A percentile compares a stretch with the other conserved stretches of the same genome.
Conservation (phyloP, 257 asterid species). For the Solanum paucissectum region DNA sequence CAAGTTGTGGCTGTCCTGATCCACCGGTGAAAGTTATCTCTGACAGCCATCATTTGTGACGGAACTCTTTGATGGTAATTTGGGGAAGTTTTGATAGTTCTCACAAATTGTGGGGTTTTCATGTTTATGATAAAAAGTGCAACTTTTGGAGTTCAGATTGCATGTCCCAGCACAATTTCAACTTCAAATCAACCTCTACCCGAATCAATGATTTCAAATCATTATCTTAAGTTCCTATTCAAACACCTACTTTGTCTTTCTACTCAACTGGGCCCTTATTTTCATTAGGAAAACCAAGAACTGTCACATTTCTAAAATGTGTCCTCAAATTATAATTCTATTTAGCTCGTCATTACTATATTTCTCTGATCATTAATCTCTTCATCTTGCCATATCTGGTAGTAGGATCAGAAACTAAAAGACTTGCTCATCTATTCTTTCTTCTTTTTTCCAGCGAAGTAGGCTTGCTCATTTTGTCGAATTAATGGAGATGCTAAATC, state of each 20-base stretch:
- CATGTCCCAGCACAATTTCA: not conserved
- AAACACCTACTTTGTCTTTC: not conserved
- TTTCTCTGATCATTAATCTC: not conserved
- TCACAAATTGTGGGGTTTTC: not conserved
- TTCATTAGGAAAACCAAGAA: not conserved
- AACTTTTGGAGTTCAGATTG: not conserved
- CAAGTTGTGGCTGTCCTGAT: not conserved
- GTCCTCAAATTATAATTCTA: not conserved
- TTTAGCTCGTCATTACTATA: not conserved
- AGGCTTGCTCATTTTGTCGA: slow-evolving; percentile 80
- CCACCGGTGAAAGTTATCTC: not conserved
- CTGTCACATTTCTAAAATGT: not conserved
- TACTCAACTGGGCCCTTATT: not conserved
- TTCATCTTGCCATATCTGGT: not conserved
- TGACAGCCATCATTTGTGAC: not conserved
- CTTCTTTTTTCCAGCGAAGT: slow-evolving; percentile 46
- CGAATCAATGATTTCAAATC: not conserved
- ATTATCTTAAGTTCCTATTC: not conserved
- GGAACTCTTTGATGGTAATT: not conserved
- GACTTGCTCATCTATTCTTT: not conserved
- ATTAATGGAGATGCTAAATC: slow-evolving; percentile 87
- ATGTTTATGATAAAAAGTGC: not conserved
- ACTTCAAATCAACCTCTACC: not conserved
- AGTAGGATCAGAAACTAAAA: not conserved
- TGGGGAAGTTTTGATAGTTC: not conserved